Base-by-base conservation (phyloP, 176 grass and related monocot genomes). In the Zizania latifolia region DNA sequence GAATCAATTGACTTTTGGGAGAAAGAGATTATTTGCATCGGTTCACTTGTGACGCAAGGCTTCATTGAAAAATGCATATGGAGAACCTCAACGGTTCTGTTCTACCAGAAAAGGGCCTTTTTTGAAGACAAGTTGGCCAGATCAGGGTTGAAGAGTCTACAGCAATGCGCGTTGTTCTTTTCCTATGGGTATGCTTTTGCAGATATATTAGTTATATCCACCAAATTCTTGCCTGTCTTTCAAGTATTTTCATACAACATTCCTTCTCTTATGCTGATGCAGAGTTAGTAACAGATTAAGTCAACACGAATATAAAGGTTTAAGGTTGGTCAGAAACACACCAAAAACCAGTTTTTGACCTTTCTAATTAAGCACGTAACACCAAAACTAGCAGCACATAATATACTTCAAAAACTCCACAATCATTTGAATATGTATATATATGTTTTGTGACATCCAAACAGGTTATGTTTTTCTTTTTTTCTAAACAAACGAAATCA, bases 41-140 rank as follows among this genome's bases (percentile, higher is more conserved):
- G 71, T 75, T 75, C 62, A 23, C 77, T 86, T 75, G 32, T 76
- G 35, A 76, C 55, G 62, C 63, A 68, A 81, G 71, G 38, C 14
- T 69, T 81, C 8, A 28, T 62, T 70, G 4, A 77, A 70, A 83
- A 83, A 53, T 72, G 65, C 65, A 58, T 24, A 77, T 57, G 72
- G 70, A 19, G 72, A 43, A 87, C 57, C 11, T 58, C 6, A 30
- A 58, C 48, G 82, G 24, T 67, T 77, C 14, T 65, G 31, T 58
- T 63, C 23, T 44, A 78, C 26, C 32, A 33, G 10, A 66, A 82
- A 78, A 69, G n/a, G n/a, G 22, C 29, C 17, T 17, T 77, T 46
- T 30, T 45, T 57, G 9, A 40, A 6, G 24, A 55, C 24, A 39
- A 29, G 78, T 29, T 26, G 64, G 21, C 62, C 72, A 71, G 22